Percentiles rank a stretch among this genome's conserved stretches.
phyloP scores from a whole-genome alignment of 1,284 basidiomycete species.

The Malassezia furfur region DNA sequence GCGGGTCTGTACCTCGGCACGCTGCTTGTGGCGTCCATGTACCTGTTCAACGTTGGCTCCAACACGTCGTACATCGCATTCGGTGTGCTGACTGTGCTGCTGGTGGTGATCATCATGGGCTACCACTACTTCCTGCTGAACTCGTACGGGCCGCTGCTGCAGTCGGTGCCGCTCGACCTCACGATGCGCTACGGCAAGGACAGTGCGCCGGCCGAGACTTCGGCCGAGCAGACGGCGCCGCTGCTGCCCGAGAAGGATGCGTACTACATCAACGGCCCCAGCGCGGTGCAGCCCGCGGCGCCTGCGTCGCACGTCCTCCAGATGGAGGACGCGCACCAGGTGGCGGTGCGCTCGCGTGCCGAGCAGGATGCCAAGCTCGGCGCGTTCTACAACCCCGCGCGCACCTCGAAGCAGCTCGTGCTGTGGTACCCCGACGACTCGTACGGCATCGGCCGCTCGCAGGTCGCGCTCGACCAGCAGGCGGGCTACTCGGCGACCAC shows the following conservation, averaged over 20 bases:
- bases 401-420: constrained; percentile 34
- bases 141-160: not conserved
- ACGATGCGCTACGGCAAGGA: not conserved
- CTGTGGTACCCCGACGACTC: constrained; percentile 46
- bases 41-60: constrained; percentile 28
- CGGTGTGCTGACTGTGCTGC: constrained; percentile 16
- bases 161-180: not conserved
- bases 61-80: constrained; percentile 13
- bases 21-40: constrained; percentile 40
- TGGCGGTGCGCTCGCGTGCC: constrained; percentile 3
- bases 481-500: constrained; percentile 37
- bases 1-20: constrained; percentile 57
- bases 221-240: not conserved
- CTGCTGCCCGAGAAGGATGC: constrained; percentile 17
- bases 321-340: constrained; percentile 10
- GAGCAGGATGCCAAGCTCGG: constrained; percentile 12
- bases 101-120: constrained; percentile 4
- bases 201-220: not conserved
- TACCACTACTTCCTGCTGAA: constrained; percentile 11
- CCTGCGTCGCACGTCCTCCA: constrained; percentile 6
- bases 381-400: constrained; percentile 38
- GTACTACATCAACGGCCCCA: constrained; percentile 25
- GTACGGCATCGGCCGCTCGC: constrained; percentile 38
- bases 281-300: constrained; percentile 4
- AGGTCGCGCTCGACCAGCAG: constrained; percentile 30